Base-by-base conservation (phyloP, 2,329 filamentous ascomycete species). In the Ceratocystis diversiconidia region DNA sequence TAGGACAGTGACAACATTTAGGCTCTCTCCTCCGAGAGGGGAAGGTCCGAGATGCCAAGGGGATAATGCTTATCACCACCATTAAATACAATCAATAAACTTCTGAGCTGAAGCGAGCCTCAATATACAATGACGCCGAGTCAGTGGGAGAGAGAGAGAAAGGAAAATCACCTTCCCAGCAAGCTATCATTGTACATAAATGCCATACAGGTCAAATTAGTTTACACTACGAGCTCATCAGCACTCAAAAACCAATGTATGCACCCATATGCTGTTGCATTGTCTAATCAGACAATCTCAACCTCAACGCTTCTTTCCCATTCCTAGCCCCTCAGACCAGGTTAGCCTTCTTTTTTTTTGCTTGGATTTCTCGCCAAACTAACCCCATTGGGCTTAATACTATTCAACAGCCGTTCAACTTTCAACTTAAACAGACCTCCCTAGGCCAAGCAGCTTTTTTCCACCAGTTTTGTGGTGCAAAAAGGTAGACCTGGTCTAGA, bases 301-400 rank as follows among this genome's bases (percentile, higher is more conserved):
- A 67, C 66, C 66, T 67, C 66, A 67, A 67, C 66, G 66, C 59
- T 67, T 67, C 62, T 46, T 48, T 36, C 32, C 44, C 48, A 64
- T 62, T 61, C 44, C 61, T 59, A 44, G 43, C 44, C 22, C 28
- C 60, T 36, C 65, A 64, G 50, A 22, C 50, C 64, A 32, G 55
- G 50, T 41, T 25, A 63, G 10, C 22, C 36, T 41, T 41, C 8
- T 41, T 41, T 41, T 36, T 36, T n/a, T 28, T 41, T 46, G 36
- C 28, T 55, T 43, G 46, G 36, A 41, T 12, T 28, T 28, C 8
- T 67, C 46, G 62, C 46, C 25, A 52, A 62, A 65, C 59, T 67
- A 55, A 17, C 55, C 32, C 22, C 57, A 52, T 63, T 52, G 46
- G 44, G 65, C 46, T 32, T 43, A 44, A 36, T 25, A 15, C 19